A percentile compares a stretch with the other conserved stretches of the same genome.
phyloP scores from a whole-genome alignment of 176 grass and related monocot genomes.

The Eragrostis curvula region DNA sequence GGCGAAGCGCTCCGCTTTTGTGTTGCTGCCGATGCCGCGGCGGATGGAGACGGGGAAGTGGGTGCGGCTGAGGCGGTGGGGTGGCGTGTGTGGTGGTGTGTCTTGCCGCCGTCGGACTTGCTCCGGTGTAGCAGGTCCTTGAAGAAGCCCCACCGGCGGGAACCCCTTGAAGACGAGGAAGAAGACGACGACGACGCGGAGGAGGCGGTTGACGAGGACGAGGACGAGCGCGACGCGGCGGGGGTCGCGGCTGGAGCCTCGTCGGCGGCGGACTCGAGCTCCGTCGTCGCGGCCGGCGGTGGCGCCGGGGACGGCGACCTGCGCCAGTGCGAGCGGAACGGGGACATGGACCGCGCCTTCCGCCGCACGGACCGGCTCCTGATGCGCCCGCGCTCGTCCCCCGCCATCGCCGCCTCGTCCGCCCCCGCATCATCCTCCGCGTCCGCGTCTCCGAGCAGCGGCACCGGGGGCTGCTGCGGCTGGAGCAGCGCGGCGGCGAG shows the following conservation, averaged over 20 bases:
- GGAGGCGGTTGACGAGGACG: constrained; percentile 54
- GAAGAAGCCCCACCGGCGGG: constrained; percentile 83
- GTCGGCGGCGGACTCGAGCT: not conserved
- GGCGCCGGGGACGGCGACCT: not conserved
- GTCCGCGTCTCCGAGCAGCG: no score
- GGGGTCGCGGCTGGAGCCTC: constrained; percentile 13
- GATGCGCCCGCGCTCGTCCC: constrained; percentile 50
- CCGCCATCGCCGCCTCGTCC: rapidly evolving
- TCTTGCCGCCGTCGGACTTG: constrained; percentile 78
- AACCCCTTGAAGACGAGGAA: constrained; percentile 43
- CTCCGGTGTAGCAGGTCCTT: constrained; percentile 93
- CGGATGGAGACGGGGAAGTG: not conserved
- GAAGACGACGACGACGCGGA: constrained; percentile 51
- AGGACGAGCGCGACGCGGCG: constrained; percentile 47
- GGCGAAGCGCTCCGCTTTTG: constrained; percentile 7
- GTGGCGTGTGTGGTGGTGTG: not conserved
- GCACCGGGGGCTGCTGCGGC: constrained; percentile 36
- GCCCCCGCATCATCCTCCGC: not conserved
- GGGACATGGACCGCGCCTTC: constrained; percentile 76
- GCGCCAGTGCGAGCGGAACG: constrained; percentile 59
- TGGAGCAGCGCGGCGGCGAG: constrained; percentile 50
- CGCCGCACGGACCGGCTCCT: constrained; percentile 54
- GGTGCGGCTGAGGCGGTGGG: not conserved
- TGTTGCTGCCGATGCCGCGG: not conserved
- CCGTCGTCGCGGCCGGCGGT: not conserved